Evolutionary conservation across 179 eudicot species (phyloP).

Genomic region (Gypsophila paniculata): DNA sequence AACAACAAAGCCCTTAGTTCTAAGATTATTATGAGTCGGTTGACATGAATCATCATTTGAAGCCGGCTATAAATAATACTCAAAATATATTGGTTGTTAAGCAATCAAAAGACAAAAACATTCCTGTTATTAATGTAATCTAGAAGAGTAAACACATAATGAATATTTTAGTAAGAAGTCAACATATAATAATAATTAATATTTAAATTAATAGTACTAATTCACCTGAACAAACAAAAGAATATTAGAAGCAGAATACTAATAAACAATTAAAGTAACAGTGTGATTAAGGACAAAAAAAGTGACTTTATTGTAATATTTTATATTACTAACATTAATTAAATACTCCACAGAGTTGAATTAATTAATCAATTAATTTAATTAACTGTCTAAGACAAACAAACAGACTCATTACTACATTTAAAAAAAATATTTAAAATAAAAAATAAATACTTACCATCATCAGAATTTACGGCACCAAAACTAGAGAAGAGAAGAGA

Average conservation of each 20-base stretch:
- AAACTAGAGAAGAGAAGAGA: constrained; percentile 32
- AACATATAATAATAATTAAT: background rate
- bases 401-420: background rate
- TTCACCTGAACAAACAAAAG: background rate
- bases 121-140: background rate
- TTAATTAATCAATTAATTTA: constrained; percentile 15
- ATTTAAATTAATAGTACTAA: background rate
- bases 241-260: constrained; percentile 2
- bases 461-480: constrained; percentile 54
- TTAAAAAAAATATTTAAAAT: background rate
- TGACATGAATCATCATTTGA: too few relatives aligned
- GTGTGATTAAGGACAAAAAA: constrained; percentile 30
- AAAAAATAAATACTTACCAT: constrained; percentile 45
- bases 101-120: constrained; percentile 22
- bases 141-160: background rate
- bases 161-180: background rate
- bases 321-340: constrained; percentile 27
- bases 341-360: constrained; percentile 19
- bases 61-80: too few relatives aligned
- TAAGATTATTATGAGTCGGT: too few relatives aligned
- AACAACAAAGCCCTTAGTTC: too few relatives aligned
- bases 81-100: too few relatives aligned
- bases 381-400: constrained; percentile 13
- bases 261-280: constrained; percentile 8
- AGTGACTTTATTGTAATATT: constrained; percentile 27